These are phyloP conservation scores for Aspergillus pseudoglaucus DNA, from an alignment of 2,329 filamentous ascomycete species.

Conservation along the genomic window DNA sequence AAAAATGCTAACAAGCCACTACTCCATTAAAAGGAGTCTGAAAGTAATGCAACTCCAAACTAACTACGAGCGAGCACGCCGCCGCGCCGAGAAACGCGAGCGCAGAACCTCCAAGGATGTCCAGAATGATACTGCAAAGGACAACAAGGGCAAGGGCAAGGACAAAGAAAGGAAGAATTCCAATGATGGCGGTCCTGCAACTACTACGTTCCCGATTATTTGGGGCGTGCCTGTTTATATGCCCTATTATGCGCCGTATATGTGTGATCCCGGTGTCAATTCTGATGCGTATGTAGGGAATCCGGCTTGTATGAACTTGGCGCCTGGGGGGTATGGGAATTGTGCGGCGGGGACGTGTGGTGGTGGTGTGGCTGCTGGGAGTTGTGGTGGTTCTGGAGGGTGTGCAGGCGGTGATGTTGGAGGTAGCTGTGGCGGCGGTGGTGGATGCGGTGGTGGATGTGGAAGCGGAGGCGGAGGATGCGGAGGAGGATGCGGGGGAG, in stretches of 20 bases:
- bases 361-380: conserved; percentile 39
- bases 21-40: conserved; percentile 14
- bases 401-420: conserved; percentile 33
- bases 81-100: conserved; percentile 22
- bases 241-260: conserved; percentile 44
- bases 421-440: conserved; percentile 40
- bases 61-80: conserved; percentile 46
- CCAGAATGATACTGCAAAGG: neutral
- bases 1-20: too few species aligned
- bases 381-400: conserved; percentile 30
- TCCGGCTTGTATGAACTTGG: conserved; percentile 40
- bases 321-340: conserved; percentile 37
- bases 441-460: conserved; percentile 8
- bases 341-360: conserved; percentile 43
- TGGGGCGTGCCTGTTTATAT: conserved; percentile 43
- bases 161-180: conserved; percentile 28
- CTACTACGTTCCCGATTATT: conserved; percentile 27
- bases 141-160: conserved; percentile 18
- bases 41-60: conserved; percentile 43
- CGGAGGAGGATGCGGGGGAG: neutral
- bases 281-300: conserved; percentile 38
- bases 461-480: conserved; percentile 4
- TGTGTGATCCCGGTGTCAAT: conserved; percentile 37
- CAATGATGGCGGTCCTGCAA: conserved; percentile 12
- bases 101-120: neutral